Evolutionary conservation across 2,329 filamentous ascomycete species (phyloP), one percentile per base, ranked within the genome.

Genomic region (Ambrosiella cleistominuta): DNA sequence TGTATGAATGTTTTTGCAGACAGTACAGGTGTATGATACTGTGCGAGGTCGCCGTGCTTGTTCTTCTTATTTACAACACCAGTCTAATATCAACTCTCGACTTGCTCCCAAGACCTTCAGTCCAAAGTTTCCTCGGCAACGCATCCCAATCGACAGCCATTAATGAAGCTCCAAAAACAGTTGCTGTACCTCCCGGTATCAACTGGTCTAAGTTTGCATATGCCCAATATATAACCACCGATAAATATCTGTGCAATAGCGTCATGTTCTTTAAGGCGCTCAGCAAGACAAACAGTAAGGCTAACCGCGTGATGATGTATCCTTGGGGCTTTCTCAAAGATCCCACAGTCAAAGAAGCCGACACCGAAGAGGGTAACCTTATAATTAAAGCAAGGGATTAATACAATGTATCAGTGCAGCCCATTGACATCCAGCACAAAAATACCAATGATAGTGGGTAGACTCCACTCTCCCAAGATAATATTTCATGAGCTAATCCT

Each of bases 191-290:
- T 47, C 19, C n/a, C n/a, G 62, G 66, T 7, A 62, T 71, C 35
- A 36, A 53, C 13, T 74, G 72, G 72, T 67, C 67, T 2, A 65
- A 64, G 51, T 73, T 68, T 54, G 73, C 72, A 3, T 75, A 75
- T 60, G 69, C 68, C 1, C 71, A 72, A 63, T 75, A 74, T 66
- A 72, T 70, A 57, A 75, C 72, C 3, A 67, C 70, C 47, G 62
- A 63, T n/a, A 66, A 67, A 2, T 71, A 73, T 63, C 66, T 75
- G 5, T 75, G 73, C 61, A 74, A 73, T 62, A 70, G 71, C 1
- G 64, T 75, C 54, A 73, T 75, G 71, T 66, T 75, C 12, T 75
- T 74, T 60, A 71, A 72, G 63, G 69, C 66, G 6, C 60, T 75
- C 2, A 62, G 67, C n/a, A 64, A 67, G 6, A 61, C 73, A 0